A percentile compares a stretch with the other conserved stretches of the same genome.
Conservation (phyloP, 176 grass and related monocot species). For the Hordeum vulgare region DNA sequence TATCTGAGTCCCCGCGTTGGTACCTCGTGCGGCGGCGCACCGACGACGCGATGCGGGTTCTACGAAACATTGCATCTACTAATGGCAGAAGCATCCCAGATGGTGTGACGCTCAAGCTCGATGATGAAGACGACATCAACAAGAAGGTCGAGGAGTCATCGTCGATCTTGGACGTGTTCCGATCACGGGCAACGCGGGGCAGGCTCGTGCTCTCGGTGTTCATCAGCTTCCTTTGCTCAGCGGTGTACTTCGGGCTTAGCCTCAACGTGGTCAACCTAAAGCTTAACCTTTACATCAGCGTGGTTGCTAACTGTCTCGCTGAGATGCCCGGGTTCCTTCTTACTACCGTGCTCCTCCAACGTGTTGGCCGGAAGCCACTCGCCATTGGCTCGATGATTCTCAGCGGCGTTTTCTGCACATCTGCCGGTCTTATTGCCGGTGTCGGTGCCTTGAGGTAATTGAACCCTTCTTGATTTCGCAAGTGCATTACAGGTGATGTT, state of each 20-base stretch:
- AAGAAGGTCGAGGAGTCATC: not conserved
- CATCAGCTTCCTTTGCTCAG: constrained; percentile 52
- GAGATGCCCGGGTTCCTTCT: constrained; percentile 68
- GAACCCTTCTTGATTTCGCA: not conserved
- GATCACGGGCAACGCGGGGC: constrained; percentile 36
- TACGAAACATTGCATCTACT: constrained; percentile 35
- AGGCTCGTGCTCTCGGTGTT: constrained; percentile 51
- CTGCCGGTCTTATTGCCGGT: constrained; percentile 37
- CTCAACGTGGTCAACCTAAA: constrained; percentile 95
- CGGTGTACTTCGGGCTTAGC: constrained; percentile 84
- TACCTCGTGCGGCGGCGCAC: constrained; percentile 61
- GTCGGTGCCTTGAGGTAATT: constrained; percentile 28
- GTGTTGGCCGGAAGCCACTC: constrained; percentile 53
- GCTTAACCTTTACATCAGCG: constrained; percentile 69
- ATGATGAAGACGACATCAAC: constrained; percentile 25
- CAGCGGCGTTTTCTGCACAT: constrained; percentile 54
- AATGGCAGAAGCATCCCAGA: constrained; percentile 49
- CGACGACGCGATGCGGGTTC: constrained; percentile 38
- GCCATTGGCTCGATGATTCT: constrained; percentile 63
- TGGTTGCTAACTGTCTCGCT: constrained; percentile 58
- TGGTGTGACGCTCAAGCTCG: constrained; percentile 38
- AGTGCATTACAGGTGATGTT: not conserved
- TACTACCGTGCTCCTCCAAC: constrained; percentile 53
- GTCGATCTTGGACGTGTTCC: constrained; percentile 54
- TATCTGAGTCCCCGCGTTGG: constrained; percentile 80